These are phyloP conservation scores for Colletotrichum orbiculare DNA, from an alignment of 2,329 filamentous ascomycete genomes.

Conservation along the genomic window DNA sequence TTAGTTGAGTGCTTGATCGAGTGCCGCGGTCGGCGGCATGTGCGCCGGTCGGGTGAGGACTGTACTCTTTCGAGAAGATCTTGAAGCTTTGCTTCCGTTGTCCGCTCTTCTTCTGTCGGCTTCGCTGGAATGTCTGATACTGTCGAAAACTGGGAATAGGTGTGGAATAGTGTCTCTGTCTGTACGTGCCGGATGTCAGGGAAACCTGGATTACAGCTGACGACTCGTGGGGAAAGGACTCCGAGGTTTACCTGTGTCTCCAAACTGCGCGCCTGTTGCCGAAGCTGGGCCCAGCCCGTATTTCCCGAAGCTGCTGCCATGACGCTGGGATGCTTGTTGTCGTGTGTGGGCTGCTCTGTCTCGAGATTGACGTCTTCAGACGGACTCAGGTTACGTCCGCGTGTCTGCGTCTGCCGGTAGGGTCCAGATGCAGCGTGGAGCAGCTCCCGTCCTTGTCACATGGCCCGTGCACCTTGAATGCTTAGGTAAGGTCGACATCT, in stretches of 20 bases:
- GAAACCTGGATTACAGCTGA: constrained; percentile 9
- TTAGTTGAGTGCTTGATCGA: not conserved
- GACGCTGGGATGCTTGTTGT: constrained; percentile 33
- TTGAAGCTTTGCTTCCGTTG: constrained; percentile 83
- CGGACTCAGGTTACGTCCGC: constrained; percentile 21
- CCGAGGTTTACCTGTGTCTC: constrained; percentile 81
- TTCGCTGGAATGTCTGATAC: constrained; percentile 82
- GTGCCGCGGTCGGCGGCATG: not conserved
- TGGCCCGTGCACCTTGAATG: constrained; percentile 36
- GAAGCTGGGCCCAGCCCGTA: constrained; percentile 90
- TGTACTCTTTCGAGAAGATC: constrained; percentile 85
- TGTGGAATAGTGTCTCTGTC: constrained; percentile 87
- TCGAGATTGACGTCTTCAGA: constrained; percentile 24
- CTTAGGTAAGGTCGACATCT: constrained; percentile 26
- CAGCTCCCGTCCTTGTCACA: constrained; percentile 26
- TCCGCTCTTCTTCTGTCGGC: constrained; percentile 84
- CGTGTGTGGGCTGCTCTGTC: constrained; percentile 9
- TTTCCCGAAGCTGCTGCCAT: constrained; percentile 67
- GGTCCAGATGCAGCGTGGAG: constrained; percentile 32
- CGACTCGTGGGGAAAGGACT: constrained; percentile 2
- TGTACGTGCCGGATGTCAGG: constrained; percentile 50
- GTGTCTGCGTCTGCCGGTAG: constrained; percentile 31
- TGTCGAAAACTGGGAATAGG: constrained; percentile 91
- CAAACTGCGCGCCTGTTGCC: constrained; percentile 88
- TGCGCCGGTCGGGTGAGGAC: not conserved